Evolutionary conservation across 2,329 filamentous ascomycete species (phyloP), one percentile per base, ranked within the genome.

Genomic region (Acarospora socialis): DNA sequence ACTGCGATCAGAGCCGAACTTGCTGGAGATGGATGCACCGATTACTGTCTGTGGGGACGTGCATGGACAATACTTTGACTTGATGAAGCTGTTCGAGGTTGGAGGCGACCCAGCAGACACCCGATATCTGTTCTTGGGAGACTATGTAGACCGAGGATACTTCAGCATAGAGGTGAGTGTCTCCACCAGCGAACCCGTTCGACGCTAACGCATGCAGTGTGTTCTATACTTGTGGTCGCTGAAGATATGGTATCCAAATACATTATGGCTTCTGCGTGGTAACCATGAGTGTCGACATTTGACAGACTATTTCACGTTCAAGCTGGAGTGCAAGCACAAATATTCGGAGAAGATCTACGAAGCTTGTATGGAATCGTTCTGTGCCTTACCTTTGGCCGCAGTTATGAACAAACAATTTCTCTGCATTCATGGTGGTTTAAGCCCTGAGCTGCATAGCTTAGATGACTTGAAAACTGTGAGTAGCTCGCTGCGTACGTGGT

Each of bases 321-420:
- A 98, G 68, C 76, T 98, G 36, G 90, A 98, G 59, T 98, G 90
- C 70, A 94, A 93, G 65, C 90, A 98, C 72, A 98, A 98, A 60
- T 98, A 98, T 62, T 93, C 83, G 20, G 90, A 95, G 62, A 72
- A 72, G 42, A 72, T 98, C 38, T 98, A 98, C 56, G 87, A 98
- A 51, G 87, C 90, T 35, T 95, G 90, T 63, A 92, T 94, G 74
- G 87, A 98, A 44, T 92, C 90, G 0, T 98, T 98, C 68, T 98
- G 90, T 63, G 70, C 79, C 42, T 65, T 98, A 42, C 90, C 90
- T 18, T 66, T 98, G 46, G 90, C 90, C 35, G 90, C 90, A 17
- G 77, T 98, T 45, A 98, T 98, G 90, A 98, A 98, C 72, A 98
- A 98, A 68, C 90, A 98, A 58, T 98, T 98, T 59, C 65, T 98